Percentiles rank a stretch among this genome's conserved stretches.
These are phyloP conservation scores for Rhododendron simsii DNA, from an alignment of 148 eudicot species.

Conservation along the genomic window DNA sequence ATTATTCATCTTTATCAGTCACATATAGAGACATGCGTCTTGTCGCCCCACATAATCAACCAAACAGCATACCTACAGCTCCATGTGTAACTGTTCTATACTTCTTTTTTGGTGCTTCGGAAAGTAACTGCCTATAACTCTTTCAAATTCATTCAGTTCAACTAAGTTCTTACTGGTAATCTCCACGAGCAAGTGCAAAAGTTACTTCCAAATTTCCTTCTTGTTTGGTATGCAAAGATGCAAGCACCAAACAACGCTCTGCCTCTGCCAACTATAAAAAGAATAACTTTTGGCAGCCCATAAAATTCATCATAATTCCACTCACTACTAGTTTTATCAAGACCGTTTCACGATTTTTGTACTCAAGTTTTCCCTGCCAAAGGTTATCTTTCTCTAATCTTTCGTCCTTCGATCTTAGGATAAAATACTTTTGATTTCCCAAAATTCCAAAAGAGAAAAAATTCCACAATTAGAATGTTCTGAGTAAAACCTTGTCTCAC, in stretches of 20 bases:
- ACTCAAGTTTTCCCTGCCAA: background rate
- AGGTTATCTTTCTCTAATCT: background rate
- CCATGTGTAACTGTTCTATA: background rate
- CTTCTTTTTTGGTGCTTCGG: background rate
- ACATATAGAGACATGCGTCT: background rate
- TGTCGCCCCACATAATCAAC: background rate
- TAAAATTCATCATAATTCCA: background rate
- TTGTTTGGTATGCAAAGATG: background rate
- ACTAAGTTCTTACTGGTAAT: too few species aligned
- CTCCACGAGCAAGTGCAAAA: background rate
- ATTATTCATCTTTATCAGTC: background rate
- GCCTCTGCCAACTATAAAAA: background rate
- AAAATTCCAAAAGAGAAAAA: too few species aligned
- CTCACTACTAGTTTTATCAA: background rate
- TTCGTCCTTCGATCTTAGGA: background rate
- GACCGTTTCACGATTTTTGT: background rate
- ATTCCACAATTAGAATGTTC: background rate
- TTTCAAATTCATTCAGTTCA: background rate
- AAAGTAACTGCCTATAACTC: background rate
- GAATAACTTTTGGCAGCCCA: background rate
- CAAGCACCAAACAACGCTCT: background rate
- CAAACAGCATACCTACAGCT: background rate
- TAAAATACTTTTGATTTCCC: background rate
- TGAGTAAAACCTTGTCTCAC: slow-evolving; percentile 62
- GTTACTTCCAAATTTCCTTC: background rate